phyloP scores from a whole-genome alignment of 2,329 filamentous ascomycete species.

The Colletotrichum navitas region DNA sequence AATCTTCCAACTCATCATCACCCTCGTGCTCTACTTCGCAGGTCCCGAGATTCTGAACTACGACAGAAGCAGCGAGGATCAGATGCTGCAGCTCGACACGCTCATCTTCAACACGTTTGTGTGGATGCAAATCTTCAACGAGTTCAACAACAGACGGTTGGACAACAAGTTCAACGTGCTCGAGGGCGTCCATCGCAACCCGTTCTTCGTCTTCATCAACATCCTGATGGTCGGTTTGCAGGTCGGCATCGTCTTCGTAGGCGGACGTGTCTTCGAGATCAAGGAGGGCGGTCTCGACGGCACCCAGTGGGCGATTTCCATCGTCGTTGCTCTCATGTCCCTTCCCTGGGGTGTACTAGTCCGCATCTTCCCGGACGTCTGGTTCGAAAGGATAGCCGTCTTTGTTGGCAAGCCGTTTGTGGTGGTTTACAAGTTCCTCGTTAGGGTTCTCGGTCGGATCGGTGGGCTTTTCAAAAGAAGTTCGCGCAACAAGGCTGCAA shows the following conservation, averaged over 20 bases:
- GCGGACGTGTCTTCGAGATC: slow-evolving; percentile 63
- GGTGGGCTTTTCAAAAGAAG: slow-evolving; percentile 31
- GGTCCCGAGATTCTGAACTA: slow-evolving; percentile 28
- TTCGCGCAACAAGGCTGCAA: background rate
- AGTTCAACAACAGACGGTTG: slow-evolving; percentile 73
- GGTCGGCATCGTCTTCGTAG: slow-evolving; percentile 68
- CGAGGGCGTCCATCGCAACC: slow-evolving; percentile 67
- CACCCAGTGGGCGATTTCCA: slow-evolving; percentile 65
- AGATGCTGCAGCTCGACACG: slow-evolving; percentile 64
- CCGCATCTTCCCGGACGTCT: slow-evolving; percentile 62
- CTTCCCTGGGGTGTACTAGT: slow-evolving; percentile 64
- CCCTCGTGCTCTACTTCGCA: slow-evolving; percentile 53
- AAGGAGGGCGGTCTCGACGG: slow-evolving; percentile 53
- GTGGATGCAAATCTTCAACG: slow-evolving; percentile 84
- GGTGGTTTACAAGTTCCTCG: slow-evolving; percentile 5
- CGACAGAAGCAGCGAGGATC: slow-evolving; percentile 14
- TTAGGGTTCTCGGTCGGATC: slow-evolving; percentile 16
- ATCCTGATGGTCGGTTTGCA: slow-evolving; percentile 69
- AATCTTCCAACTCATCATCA: slow-evolving; percentile 71
- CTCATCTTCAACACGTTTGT: slow-evolving; percentile 89
- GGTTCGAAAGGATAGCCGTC: slow-evolving; percentile 12
- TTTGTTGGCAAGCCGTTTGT: slow-evolving; percentile 34
- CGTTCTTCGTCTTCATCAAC: slow-evolving; percentile 69
- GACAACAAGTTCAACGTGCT: slow-evolving; percentile 74
- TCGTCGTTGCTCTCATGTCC: slow-evolving; percentile 61